phyloP scores from a whole-genome alignment of 306 rosid species.

The Trifolium pratense region DNA sequence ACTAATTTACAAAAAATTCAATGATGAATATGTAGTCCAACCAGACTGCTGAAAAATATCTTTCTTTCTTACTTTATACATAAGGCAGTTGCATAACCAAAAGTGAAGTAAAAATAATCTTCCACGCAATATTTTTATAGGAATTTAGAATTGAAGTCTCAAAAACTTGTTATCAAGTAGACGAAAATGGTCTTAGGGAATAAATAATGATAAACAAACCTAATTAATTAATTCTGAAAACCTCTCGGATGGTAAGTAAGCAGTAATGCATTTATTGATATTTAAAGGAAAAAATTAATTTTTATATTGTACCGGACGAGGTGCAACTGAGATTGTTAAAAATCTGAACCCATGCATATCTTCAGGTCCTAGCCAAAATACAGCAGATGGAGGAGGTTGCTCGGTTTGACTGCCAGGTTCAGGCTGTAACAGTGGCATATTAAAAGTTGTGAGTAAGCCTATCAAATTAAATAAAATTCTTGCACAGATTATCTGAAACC shows the following conservation, averaged over 20 bases:
- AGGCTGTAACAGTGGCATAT: slow-evolving; percentile 58
- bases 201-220: slow-evolving; percentile 14
- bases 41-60: slow-evolving; percentile 29
- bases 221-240: slow-evolving; percentile 21
- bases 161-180: slow-evolving; percentile 22
- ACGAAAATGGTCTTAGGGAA: slow-evolving; percentile 1
- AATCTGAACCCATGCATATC: slow-evolving; percentile 93
- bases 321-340: slow-evolving; percentile 96
- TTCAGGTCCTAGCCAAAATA: slow-evolving; percentile 80
- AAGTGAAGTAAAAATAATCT: slow-evolving; percentile 14
- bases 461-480: slow-evolving; percentile 33
- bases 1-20: background rate
- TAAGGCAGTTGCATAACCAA: slow-evolving; percentile 26
- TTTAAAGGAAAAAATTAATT: slow-evolving; percentile 38
- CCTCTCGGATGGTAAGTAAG: slow-evolving; percentile 27
- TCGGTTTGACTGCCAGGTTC: slow-evolving; percentile 99
- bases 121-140: background rate
- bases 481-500: slow-evolving; percentile 31
- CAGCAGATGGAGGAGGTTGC: slow-evolving; percentile 95
- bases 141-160: slow-evolving; percentile 1
- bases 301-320: slow-evolving; percentile 83
- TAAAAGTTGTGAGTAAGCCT: slow-evolving; percentile 44
- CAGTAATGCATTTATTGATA: slow-evolving; percentile 14
- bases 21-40: slow-evolving; percentile 4
- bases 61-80: slow-evolving; percentile 21